Evolutionary conservation across 768 basidiomycete genomes (phyloP).

Genomic region (Lepiota venenata): DNA sequence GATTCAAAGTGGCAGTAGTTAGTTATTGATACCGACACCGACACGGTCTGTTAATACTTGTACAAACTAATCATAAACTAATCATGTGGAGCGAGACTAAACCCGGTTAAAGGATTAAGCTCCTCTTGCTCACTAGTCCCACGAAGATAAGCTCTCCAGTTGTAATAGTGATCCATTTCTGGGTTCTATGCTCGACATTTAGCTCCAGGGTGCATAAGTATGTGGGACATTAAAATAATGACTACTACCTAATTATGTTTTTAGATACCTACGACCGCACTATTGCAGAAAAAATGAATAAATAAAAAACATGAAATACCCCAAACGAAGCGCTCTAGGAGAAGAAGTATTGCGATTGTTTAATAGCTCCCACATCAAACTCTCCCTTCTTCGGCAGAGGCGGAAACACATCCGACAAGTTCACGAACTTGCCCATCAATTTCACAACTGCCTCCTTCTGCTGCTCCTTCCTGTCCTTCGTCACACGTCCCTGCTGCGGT

Average conservation of each 20-base stretch:
- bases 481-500: slow-evolving; percentile 1
- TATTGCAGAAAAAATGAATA: background rate
- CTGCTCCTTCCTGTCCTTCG: slow-evolving; percentile 11
- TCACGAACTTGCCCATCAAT: slow-evolving; percentile 62
- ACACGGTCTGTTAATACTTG: no score
- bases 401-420: slow-evolving; percentile 72
- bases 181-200: no score
- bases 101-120: no score
- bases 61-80: no score
- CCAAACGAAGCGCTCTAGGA: slow-evolving; percentile 45
- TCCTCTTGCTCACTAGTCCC: no score
- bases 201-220: background rate
- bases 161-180: no score
- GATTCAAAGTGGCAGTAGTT: no score
- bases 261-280: background rate
- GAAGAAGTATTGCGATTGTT: slow-evolving; percentile 89
- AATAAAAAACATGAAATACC: background rate
- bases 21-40: no score
- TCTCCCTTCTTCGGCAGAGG: slow-evolving; percentile 80
- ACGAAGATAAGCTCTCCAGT: no score
- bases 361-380: slow-evolving; percentile 83
- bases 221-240: background rate
- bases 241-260: background rate
- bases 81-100: no score
- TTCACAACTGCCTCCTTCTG: slow-evolving; percentile 7